Percentiles rank a stretch among this genome's conserved stretches.
These are phyloP conservation scores for Sugiyamaella neomexicana DNA, from an alignment of 1,139 yeast genomes.

Conservation along the genomic window DNA sequence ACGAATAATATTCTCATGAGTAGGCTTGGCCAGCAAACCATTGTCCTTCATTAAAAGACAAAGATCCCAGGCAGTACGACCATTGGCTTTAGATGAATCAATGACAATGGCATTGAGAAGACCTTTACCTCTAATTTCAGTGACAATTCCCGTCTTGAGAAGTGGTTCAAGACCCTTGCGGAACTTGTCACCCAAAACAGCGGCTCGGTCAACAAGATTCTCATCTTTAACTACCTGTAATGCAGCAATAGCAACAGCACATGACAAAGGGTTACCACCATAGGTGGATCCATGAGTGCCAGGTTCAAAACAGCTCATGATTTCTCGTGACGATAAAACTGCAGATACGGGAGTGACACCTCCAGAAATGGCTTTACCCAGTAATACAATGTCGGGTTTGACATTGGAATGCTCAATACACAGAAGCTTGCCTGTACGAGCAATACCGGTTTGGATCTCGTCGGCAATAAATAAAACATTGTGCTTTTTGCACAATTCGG, in stretches of 20 bases:
- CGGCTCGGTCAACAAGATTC: constrained; percentile 77
- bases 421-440: constrained; percentile 92
- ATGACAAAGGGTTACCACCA: constrained; percentile 97
- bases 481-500: constrained; percentile 74
- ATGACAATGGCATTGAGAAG: constrained; percentile 88
- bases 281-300: constrained; percentile 98
- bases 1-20: constrained; percentile 94
- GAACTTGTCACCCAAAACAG: constrained; percentile 67
- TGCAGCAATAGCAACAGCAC: constrained; percentile 94
- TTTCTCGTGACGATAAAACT: constrained; percentile 80
- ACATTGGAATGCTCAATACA: constrained; percentile 88
- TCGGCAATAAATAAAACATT: constrained; percentile 89
- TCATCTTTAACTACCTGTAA: constrained; percentile 87
- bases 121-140: constrained; percentile 93
- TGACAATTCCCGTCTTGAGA: constrained; percentile 62
- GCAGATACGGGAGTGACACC: constrained; percentile 94
- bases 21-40: constrained; percentile 94
- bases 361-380: constrained; percentile 95
- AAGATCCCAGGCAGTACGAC: constrained; percentile 95
- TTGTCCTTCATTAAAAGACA: constrained; percentile 84
- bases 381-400: constrained; percentile 78
- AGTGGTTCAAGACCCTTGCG: constrained; percentile 65
- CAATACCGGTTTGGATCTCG: constrained; percentile 97
- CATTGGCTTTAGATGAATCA: constrained; percentile 79
- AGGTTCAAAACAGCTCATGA: constrained; percentile 87